A percentile compares a stretch with the other conserved stretches of the same genome.
Conservation (phyloP, 2,329 filamentous ascomycete species). For the Lachnellula arida region DNA sequence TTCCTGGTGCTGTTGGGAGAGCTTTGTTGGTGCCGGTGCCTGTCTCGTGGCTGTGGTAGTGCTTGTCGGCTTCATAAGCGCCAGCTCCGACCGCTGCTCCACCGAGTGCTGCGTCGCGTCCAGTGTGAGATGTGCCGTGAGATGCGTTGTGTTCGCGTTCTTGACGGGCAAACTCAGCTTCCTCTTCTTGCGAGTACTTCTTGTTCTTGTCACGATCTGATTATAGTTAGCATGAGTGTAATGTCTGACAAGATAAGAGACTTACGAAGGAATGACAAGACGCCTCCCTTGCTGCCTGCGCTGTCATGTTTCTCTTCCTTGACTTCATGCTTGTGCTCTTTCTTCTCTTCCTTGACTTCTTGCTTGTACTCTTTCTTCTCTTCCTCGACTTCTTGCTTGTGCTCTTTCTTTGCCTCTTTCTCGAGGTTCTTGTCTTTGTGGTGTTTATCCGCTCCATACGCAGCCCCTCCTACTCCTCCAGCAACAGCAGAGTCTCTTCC, state of each 20-base stretch:
- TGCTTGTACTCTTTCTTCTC: background rate
- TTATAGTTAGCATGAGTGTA: background rate
- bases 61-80: constrained; percentile 14
- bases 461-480: constrained; percentile 9
- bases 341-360: constrained; percentile 8
- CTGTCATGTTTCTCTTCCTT: constrained; percentile 10
- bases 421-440: constrained; percentile 12
- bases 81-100: constrained; percentile 12
- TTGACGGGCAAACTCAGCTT: constrained; percentile 25
- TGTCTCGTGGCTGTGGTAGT: constrained; percentile 1
- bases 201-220: constrained; percentile 28
- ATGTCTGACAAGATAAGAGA: background rate
- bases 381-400: constrained; percentile 9
- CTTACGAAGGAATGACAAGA: constrained; percentile 26
- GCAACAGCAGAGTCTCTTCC: constrained; percentile 14
- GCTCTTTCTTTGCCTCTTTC: constrained; percentile 9
- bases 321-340: background rate
- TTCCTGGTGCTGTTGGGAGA: constrained; percentile 14
- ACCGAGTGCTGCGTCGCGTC: constrained; percentile 19
- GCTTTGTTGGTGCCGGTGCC: constrained; percentile 7
- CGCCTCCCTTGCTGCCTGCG: constrained; percentile 11
- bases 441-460: constrained; percentile 14
- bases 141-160: constrained; percentile 22
- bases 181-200: constrained; percentile 24
- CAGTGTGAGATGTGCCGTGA: constrained; percentile 12